Evolutionary conservation across 1,139 yeast genomes (phyloP).

Genomic region (Yamadazyma dendronema): DNA sequence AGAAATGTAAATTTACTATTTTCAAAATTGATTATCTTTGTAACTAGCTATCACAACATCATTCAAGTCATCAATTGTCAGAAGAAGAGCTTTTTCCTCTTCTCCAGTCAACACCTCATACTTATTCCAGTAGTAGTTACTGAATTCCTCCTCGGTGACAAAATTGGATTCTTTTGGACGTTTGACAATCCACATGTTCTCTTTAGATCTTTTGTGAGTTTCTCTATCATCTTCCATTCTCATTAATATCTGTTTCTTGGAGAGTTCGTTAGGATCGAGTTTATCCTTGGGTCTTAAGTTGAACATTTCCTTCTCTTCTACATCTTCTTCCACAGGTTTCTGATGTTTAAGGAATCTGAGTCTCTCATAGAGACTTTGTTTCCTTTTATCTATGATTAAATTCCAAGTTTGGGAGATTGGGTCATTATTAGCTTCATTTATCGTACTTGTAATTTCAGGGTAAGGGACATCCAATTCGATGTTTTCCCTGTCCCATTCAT

Average conservation of each 20-base stretch:
- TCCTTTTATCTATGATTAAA: constrained; percentile 44
- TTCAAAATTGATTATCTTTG: constrained; percentile 28
- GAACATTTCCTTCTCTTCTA: constrained; percentile 33
- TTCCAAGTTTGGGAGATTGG: constrained; percentile 48
- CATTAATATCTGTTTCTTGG: constrained; percentile 58
- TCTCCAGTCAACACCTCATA: constrained; percentile 43
- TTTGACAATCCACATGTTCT: constrained; percentile 67
- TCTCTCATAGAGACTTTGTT: constrained; percentile 52
- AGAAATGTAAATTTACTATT: not conserved
- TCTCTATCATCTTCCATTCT: constrained; percentile 89
- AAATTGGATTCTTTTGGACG: constrained; percentile 39
- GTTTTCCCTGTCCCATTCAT: constrained; percentile 33
- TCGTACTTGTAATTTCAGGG: constrained; percentile 28
- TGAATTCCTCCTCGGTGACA: constrained; percentile 57
- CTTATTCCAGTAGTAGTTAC: constrained; percentile 54
- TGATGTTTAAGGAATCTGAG: constrained; percentile 32
- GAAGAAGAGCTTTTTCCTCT: constrained; percentile 42
- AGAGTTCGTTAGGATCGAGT: constrained; percentile 24
- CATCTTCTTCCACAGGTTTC: constrained; percentile 20
- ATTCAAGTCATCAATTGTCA: constrained; percentile 54
- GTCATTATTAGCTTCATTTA: constrained; percentile 18
- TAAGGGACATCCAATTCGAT: constrained; percentile 34
- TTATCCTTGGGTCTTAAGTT: constrained; percentile 25
- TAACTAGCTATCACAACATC: constrained; percentile 46
- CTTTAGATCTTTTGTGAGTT: constrained; percentile 75